Conservation (phyloP, 2,329 filamentous ascomycete genomes). For the Aureobasidium sp. region DNA sequence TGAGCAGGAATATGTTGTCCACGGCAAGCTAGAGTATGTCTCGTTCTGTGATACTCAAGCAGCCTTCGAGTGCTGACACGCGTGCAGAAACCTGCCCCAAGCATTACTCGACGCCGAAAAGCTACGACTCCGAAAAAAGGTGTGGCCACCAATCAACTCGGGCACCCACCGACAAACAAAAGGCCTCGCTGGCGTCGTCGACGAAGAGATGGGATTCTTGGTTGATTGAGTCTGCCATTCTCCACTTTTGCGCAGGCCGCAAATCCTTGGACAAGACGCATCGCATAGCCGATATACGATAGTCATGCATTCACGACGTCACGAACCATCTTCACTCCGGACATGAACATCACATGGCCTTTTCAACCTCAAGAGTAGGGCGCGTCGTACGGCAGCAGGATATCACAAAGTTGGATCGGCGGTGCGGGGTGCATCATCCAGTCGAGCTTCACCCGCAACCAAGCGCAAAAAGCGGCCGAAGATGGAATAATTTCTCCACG, state of each 20-base stretch:
- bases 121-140: slow-evolving; percentile 35
- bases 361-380: background rate
- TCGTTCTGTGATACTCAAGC: background rate
- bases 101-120: slow-evolving; percentile 45
- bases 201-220: slow-evolving; percentile 46
- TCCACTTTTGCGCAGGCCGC: background rate
- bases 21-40: slow-evolving; percentile 58
- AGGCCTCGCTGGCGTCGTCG: slow-evolving; percentile 46
- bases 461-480: background rate
- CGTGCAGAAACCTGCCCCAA: slow-evolving; percentile 38
- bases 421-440: slow-evolving; percentile 3
- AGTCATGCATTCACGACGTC: background rate
- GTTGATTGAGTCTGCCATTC: background rate
- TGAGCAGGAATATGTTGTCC: slow-evolving; percentile 67
- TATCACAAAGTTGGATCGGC: background rate
- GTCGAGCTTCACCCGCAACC: background rate
- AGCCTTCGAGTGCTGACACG: background rate
- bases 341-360: background rate
- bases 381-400: background rate
- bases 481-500: background rate
- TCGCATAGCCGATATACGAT: background rate
- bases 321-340: background rate
- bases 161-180: slow-evolving; percentile 35
- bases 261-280: background rate
- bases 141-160: slow-evolving; percentile 47